Percentiles rank a stretch among this genome's conserved stretches.
phyloP scores from a whole-genome alignment of 495 filamentous ascomycete genomes.

The Friedmanniomyces simplex region DNA sequence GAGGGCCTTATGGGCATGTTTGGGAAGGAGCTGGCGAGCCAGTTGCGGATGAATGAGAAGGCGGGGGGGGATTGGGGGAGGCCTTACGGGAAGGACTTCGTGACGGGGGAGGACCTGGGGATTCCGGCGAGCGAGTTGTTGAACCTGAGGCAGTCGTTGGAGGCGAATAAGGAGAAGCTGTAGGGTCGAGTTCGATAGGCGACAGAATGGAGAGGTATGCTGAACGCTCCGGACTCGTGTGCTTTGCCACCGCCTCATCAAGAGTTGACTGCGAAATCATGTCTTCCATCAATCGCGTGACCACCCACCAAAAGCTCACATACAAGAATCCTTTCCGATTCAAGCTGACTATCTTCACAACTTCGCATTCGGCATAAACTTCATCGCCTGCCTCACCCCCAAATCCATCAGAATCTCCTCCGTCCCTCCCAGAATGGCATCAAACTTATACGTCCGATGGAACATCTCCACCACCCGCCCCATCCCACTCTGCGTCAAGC shows the following conservation, averaged over 20 bases:
- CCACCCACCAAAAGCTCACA: no score
- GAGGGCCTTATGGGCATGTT: background rate
- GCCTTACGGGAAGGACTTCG: background rate
- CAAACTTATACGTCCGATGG: constrained; percentile 78
- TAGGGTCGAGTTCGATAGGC: no score
- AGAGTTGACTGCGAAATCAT: no score
- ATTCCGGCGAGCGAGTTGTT: background rate
- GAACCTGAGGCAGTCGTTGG: background rate
- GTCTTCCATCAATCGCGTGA: no score
- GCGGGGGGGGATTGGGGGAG: background rate
- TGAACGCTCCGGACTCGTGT: no score
- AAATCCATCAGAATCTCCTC: constrained; percentile 78
- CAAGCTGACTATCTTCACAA: constrained; percentile 37
- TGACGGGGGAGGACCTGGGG: background rate
- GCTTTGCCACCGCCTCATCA: no score
- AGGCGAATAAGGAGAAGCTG: constrained; percentile 2
- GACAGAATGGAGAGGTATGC: no score
- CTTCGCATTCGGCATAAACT: constrained; percentile 73
- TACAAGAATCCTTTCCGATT: background rate
- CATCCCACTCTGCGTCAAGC: constrained; percentile 74
- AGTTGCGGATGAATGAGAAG: background rate
- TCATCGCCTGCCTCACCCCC: constrained; percentile 73
- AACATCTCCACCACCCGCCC: constrained; percentile 72
- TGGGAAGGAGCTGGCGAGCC: background rate
- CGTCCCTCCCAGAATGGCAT: constrained; percentile 74